Evolutionary conservation across 1,139 yeast species (phyloP).

Genomic region (Saccharomyces hybrid): DNA sequence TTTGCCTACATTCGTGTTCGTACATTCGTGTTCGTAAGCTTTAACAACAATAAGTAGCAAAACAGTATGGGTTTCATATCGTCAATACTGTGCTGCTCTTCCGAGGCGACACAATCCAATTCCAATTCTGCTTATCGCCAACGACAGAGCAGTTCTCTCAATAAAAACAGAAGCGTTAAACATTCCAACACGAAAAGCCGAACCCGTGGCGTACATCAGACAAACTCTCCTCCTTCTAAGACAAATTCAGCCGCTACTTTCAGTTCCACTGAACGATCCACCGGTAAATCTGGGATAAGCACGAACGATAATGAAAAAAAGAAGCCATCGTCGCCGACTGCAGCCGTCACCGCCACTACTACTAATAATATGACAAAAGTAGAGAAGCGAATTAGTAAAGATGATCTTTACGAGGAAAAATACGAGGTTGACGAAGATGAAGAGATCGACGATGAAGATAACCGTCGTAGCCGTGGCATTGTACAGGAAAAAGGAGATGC

Average conservation of each 20-base stretch:
- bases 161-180: not conserved
- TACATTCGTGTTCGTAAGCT: not conserved
- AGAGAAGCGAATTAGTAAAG: not conserved
- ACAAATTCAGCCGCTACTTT: not conserved
- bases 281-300: not conserved
- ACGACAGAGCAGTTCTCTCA: not conserved
- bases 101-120: not conserved
- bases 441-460: slow-evolving; percentile 1
- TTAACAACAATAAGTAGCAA: not conserved
- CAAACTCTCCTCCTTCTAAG: not conserved
- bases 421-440: slow-evolving; percentile 3
- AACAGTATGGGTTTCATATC: slow-evolving; percentile 6
- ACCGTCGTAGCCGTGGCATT: not conserved
- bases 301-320: not conserved
- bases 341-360: not conserved
- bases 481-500: not conserved
- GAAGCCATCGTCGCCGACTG: not conserved
- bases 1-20: slow-evolving; percentile 1
- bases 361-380: not conserved
- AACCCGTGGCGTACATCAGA: not conserved
- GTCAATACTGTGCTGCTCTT: slow-evolving; percentile 7
- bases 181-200: not conserved
- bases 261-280: not conserved
- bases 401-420: slow-evolving; percentile 2
- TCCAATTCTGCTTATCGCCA: not conserved